Percentiles rank a stretch among this genome's conserved stretches.
These are phyloP conservation scores for Agastache rugosa DNA, from an alignment of 257 asterid genomes.

Conservation along the genomic window DNA sequence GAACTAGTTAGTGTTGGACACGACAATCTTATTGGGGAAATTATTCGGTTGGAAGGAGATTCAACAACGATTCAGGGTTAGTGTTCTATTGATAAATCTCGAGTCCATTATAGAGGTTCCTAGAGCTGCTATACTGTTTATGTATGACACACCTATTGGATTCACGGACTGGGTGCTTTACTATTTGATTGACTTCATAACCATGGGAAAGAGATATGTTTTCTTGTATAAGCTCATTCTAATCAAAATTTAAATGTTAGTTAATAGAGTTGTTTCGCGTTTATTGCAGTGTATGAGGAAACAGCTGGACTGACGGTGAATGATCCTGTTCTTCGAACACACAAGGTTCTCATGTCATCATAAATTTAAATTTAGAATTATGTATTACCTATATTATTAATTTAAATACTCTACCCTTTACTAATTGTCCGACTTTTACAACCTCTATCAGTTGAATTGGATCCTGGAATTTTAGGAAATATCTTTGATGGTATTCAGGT, in stretches of 20 bases:
- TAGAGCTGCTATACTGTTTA: not conserved
- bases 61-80: conserved; percentile 98
- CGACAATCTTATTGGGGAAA: conserved; percentile 96
- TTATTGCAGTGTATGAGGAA: conserved; percentile 89
- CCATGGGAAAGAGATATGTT: conserved; percentile 4
- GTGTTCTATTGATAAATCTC: conserved; percentile 16
- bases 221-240: not conserved
- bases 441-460: conserved; percentile 96
- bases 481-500: conserved; percentile 99
- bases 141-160: not conserved
- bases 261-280: conserved; percentile 16
- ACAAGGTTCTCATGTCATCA: conserved; percentile 59
- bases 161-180: not conserved
- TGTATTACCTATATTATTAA: conserved; percentile 1
- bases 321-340: conserved; percentile 97
- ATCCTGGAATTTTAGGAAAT: conserved; percentile 96
- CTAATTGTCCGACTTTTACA: conserved; percentile 42
- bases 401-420: not conserved
- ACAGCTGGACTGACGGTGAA: conserved; percentile 96
- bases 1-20: conserved; percentile 98
- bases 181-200: not conserved
- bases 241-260: not conserved
- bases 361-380: conserved; percentile 14
- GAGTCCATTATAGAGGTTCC: not conserved
- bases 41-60: conserved; percentile 97